phyloP scores from a whole-genome alignment of 805 yeast species.

The Lachancea quebecensis region DNA sequence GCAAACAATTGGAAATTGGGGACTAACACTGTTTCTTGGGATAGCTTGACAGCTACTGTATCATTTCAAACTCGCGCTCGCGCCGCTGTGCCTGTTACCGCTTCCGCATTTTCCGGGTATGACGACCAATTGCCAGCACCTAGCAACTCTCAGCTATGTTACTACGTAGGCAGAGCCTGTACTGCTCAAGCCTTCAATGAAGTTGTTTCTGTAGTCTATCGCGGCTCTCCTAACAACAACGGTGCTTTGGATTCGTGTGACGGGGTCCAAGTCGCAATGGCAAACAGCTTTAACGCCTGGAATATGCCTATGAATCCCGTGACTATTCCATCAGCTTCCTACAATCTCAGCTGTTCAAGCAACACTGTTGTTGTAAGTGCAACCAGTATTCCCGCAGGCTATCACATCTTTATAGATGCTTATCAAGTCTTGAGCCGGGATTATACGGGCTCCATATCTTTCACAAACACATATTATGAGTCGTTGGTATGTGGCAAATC shows the following conservation, averaged over 20 bases:
- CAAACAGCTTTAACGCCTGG: slow-evolving; percentile 12
- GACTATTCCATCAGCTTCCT: slow-evolving; percentile 7
- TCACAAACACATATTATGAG: neutral
- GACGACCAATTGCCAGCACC: slow-evolving; percentile 1
- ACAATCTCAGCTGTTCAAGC: slow-evolving; percentile 6
- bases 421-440: slow-evolving; percentile 3
- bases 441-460: neutral
- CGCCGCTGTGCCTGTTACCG: neutral
- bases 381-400: slow-evolving; percentile 11
- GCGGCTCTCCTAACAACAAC: slow-evolving; percentile 8
- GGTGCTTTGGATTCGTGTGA: slow-evolving; percentile 9
- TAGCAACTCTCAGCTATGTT: neutral
- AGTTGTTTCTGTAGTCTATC: slow-evolving; percentile 5
- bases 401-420: slow-evolving; percentile 10
- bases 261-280: slow-evolving; percentile 8
- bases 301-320: slow-evolving; percentile 10
- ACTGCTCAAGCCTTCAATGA: slow-evolving; percentile 6
- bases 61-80: slow-evolving; percentile 1
- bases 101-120: neutral
- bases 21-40: slow-evolving; percentile 12
- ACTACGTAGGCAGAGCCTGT: slow-evolving; percentile 11
- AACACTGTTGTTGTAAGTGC: slow-evolving; percentile 10
- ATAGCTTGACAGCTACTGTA: slow-evolving; percentile 9
- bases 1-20: slow-evolving; percentile 9
- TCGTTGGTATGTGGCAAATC: slow-evolving; percentile 5